Base-by-base conservation (phyloP, 2,329 filamentous ascomycete species). In the Thelonectria blattea region DNA sequence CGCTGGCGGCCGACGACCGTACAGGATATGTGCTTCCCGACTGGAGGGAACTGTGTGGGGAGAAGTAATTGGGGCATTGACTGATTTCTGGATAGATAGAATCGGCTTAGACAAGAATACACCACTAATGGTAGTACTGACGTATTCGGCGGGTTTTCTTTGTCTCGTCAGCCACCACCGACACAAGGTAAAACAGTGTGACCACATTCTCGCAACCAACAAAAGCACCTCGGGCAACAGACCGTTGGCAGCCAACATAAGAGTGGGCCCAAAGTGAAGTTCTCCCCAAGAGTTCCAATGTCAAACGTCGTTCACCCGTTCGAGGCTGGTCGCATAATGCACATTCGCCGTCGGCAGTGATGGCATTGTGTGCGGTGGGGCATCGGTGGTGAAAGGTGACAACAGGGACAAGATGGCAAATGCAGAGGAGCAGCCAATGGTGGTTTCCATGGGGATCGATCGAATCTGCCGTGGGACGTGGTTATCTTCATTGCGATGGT, bases 11-110 rank as follows among this genome's bases (percentile, higher is more conserved):
- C 11, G 76, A 74, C 52, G 76, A 77, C 37, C 75, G 72, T 52
- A 71, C 72, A 4, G 80, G 75, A 4, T 82, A 76, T 54, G 71
- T 81, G 46, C 77, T 80, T 60, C 84, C 85, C 0, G 79, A 80
- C 56, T 87, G 85, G 85, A 75, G 65, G 30, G 66, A 67, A 3
- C 58, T 74, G 47, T 62, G 63, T 27, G 45, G 34, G n/a, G 12
- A 17, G 12, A 37, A 2, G 18, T 22, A 14, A n/a, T n/a, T n/a
- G n/a, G 18, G 45, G 22, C 22, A 12, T 45, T 45, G 24, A 53
- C 22, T 12, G n/a, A 12, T 30, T 30, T n/a, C 27, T 9, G 8
- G 17, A 43, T 32, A 41, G 20, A 41, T 10, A 42, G 10, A 11
- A 43, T 56, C 49, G 53, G 9, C 12, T 32, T 46, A 37, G 42